These are phyloP conservation scores for Bruguiera parviflora DNA, from an alignment of 345 rosid species.

Conservation along the genomic window DNA sequence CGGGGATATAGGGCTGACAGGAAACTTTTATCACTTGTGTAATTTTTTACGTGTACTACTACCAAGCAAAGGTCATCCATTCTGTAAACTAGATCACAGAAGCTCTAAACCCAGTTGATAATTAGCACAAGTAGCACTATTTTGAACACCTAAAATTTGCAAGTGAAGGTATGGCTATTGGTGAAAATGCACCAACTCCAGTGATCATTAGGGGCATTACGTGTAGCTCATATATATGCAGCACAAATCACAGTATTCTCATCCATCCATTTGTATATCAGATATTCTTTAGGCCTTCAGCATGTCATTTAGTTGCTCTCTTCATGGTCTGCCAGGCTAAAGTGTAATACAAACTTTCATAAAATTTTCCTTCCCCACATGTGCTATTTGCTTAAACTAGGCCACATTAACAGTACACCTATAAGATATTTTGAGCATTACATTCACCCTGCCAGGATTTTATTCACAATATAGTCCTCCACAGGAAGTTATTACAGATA, in stretches of 20 bases:
- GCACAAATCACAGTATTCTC: not conserved
- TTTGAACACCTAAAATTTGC: too few species aligned
- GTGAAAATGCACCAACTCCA: not conserved
- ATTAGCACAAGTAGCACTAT: too few species aligned
- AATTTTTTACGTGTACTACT: too few species aligned
- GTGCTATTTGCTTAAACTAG: not conserved
- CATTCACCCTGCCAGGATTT: too few species aligned
- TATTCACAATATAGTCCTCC: too few species aligned
- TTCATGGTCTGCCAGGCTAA: not conserved
- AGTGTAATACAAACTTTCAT: not conserved
- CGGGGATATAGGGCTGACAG: too few species aligned
- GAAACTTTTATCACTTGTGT: too few species aligned
- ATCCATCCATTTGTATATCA: not conserved
- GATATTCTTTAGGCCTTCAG: not conserved
- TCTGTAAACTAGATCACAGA: too few species aligned
- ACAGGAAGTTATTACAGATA: too few species aligned
- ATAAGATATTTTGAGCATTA: not conserved
- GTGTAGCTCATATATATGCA: not conserved
- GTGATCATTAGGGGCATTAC: not conserved
- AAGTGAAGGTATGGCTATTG: not conserved
- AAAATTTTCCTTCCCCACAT: not conserved
- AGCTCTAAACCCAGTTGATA: too few species aligned
- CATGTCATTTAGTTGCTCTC: not conserved
- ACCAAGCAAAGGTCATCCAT: too few species aligned
- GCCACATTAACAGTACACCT: not conserved